Percentiles rank a stretch among this genome's conserved stretches.
phyloP scores from a whole-genome alignment of 169 alveolate species.

The Babesia caballi region DNA sequence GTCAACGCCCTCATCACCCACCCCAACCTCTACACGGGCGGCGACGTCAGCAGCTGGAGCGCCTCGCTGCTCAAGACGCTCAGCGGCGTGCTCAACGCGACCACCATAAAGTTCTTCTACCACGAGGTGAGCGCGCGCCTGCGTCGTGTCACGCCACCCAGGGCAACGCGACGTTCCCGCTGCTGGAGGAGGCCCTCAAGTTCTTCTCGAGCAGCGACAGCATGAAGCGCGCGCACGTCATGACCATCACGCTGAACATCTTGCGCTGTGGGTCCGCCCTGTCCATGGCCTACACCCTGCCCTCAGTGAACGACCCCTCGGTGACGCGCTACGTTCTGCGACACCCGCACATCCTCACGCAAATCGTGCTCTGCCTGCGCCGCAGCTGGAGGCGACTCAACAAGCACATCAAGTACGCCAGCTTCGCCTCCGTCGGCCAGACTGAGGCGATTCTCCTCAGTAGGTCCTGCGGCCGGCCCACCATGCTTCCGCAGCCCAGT shows the following conservation, averaged over 20 bases:
- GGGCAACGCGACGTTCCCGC: conserved; percentile 53
- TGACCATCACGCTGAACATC: conserved; percentile 55
- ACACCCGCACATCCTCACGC: conserved; percentile 34
- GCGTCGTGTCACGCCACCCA: background rate
- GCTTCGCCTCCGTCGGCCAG: conserved; percentile 10
- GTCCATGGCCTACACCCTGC: background rate
- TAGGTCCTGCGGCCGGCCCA: background rate
- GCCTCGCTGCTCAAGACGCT: conserved; percentile 56
- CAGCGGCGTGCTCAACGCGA: conserved; percentile 27
- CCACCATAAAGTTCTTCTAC: conserved; percentile 63
- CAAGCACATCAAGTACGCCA: conserved; percentile 17
- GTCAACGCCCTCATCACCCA: conserved; percentile 41
- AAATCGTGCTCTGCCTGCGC: conserved; percentile 35
- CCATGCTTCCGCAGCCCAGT: conserved; percentile 3
- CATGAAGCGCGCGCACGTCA: conserved; percentile 62
- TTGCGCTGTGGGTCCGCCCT: conserved; percentile 4
- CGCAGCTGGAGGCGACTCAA: conserved; percentile 53
- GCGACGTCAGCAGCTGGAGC: conserved; percentile 68
- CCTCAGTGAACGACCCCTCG: conserved; percentile 49
- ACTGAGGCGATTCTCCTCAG: conserved; percentile 3
- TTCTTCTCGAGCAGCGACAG: conserved; percentile 55
- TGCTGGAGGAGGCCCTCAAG: conserved; percentile 45
- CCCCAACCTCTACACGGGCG: conserved; percentile 52
- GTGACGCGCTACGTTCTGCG: conserved; percentile 38
- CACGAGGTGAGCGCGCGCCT: conserved; percentile 3